Evolutionary conservation across 2,329 filamentous ascomycete genomes (phyloP), one percentile per base, ranked within the genome.

Genomic region (Hymenoscyphus scutula): DNA sequence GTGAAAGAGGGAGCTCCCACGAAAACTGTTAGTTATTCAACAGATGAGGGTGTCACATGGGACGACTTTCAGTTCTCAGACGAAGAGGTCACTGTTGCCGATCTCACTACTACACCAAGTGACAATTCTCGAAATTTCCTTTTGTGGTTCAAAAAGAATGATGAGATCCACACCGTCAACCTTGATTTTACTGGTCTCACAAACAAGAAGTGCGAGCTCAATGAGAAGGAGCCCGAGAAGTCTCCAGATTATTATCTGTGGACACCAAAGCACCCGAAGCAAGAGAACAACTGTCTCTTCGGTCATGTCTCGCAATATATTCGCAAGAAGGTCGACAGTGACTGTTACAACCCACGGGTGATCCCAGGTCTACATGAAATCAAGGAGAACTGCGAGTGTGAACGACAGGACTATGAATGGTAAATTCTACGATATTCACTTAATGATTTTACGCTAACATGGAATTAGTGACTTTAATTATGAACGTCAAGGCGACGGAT

Each of bases 81-180:
- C 3, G 80, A 86, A 6, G 87, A 92, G 48, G 85, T 96, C 69
- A 80, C 84, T 3, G 85, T 98, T 34, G 79, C 85, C 19, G 90
- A 95, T 71, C 89, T 99, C 66, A 92, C 92, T 0, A 97, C 94
- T 1, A 83, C 97, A 1, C 90, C 91, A 3, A 94, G 91, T 27
- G 95, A 97, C 71, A 91, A 88, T 5, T 96, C 93, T 23, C 88
- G 90, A 60, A 96, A 96, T 74, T 97, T 99, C 75, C 76, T 99
- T 23, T 80, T 99, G 23, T 99, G 95, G 96, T 91, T 89, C 64
- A 83, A 85, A 64, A 79, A 76, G 17, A 79, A 76, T 25, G 74
- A 81, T 38, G 82, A 85, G 62, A 76, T 92, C 19, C 83, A 89
- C 58, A 89, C 92, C 0, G 80, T 96, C 72, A 96, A 96, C 68